phyloP scores from a whole-genome alignment of 2,329 filamentous ascomycete genomes.

The Alternaria gansuensis region DNA sequence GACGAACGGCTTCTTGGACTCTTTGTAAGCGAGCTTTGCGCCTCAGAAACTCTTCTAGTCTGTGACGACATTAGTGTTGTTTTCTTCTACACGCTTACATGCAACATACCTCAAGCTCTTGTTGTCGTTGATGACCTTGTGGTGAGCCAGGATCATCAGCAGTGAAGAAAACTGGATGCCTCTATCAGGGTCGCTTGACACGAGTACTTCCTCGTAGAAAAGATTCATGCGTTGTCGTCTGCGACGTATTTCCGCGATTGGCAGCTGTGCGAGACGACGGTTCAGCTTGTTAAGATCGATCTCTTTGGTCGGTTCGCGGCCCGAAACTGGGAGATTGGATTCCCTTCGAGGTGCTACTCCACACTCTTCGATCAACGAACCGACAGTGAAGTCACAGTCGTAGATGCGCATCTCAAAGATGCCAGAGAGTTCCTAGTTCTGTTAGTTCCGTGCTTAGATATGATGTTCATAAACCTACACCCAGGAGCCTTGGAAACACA shows the following conservation, averaged over 20 bases:
- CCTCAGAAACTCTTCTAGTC: constrained; percentile 91
- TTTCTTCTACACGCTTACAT: no score
- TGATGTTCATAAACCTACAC: constrained; percentile 60
- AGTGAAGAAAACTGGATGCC: constrained; percentile 93
- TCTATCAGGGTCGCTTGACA: constrained; percentile 86
- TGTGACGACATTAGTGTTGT: no score
- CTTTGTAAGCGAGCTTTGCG: constrained; percentile 89
- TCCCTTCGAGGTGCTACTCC: constrained; percentile 64
- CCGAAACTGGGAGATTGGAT: constrained; percentile 60
- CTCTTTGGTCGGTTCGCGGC: constrained; percentile 49
- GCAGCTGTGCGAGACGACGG: constrained; percentile 74
- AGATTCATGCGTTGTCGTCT: constrained; percentile 83
- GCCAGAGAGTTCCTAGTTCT: constrained; percentile 77
- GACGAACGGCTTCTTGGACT: constrained; percentile 91
- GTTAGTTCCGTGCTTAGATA: constrained; percentile 17
- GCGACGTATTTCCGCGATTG: constrained; percentile 76
- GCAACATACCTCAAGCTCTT: constrained; percentile 73
- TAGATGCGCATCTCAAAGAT: constrained; percentile 98
- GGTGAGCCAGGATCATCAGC: constrained; percentile 94
- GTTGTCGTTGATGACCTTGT: constrained; percentile 98
- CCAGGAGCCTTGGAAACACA: constrained; percentile 84
- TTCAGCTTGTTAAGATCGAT: constrained; percentile 82
- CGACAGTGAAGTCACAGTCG: constrained; percentile 85
- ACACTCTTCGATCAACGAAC: constrained; percentile 86
- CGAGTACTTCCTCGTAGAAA: constrained; percentile 97